Conservation (phyloP, 2,329 filamentous ascomycete species). For the Sporothrix brunneoviolacea region DNA sequence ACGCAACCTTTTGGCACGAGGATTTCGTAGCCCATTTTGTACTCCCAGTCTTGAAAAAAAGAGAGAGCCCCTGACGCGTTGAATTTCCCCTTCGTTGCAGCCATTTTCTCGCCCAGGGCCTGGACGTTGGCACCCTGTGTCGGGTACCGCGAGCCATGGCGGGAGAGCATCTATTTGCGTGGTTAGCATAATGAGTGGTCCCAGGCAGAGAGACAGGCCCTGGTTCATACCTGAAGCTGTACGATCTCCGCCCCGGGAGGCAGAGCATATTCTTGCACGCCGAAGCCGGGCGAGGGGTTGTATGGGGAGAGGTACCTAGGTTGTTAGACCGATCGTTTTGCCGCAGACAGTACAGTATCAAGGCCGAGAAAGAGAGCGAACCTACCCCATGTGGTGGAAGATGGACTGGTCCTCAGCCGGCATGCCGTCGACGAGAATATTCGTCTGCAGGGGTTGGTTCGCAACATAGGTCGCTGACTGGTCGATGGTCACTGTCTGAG, state of each 20-base stretch:
- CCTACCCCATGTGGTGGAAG: slow-evolving; percentile 60
- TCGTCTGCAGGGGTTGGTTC: slow-evolving; percentile 64
- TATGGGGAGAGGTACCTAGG: slow-evolving; percentile 57
- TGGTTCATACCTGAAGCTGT: slow-evolving; percentile 47
- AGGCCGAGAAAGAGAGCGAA: not conserved
- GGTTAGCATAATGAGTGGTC: too few species aligned
- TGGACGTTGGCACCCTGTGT: slow-evolving; percentile 52
- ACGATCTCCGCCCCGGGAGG: slow-evolving; percentile 61
- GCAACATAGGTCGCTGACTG: slow-evolving; percentile 60
- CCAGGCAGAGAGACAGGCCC: too few species aligned
- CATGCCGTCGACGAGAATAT: slow-evolving; percentile 57
- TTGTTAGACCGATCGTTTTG: too few species aligned
- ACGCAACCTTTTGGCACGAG: slow-evolving; percentile 62
- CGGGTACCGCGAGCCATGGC: slow-evolving; percentile 69
- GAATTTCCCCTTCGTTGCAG: slow-evolving; percentile 45
- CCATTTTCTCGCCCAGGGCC: slow-evolving; percentile 50
- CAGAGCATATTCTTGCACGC: slow-evolving; percentile 63
- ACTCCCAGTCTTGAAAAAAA: slow-evolving; percentile 64
- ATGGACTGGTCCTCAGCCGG: slow-evolving; percentile 54
- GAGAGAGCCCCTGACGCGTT: slow-evolving; percentile 51
- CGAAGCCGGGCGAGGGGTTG: slow-evolving; percentile 65
- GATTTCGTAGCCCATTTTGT: slow-evolving; percentile 63
- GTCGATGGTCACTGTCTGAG: slow-evolving; percentile 61
- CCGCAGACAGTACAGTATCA: too few species aligned
- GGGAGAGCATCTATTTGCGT: slow-evolving; percentile 68